These are phyloP conservation scores for Echeveria elegans DNA, from an alignment of 164 flowering plant species.

Conservation along the genomic window DNA sequence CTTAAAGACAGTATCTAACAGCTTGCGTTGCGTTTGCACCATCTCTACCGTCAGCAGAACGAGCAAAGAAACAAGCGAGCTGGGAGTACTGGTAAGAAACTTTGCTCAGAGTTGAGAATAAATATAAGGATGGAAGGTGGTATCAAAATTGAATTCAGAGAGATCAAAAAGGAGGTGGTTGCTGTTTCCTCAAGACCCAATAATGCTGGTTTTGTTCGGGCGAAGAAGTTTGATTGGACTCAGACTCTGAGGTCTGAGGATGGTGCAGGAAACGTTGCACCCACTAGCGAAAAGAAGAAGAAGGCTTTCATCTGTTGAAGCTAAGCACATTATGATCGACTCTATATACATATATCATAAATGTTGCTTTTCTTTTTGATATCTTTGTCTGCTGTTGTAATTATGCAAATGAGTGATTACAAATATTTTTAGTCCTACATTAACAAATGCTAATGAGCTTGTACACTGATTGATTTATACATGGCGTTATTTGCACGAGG, in stretches of 20 bases:
- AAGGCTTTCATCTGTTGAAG: conserved; percentile 3
- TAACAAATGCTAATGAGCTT: no score
- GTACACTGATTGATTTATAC: no score
- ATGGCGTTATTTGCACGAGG: no score
- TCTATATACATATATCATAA: no score
- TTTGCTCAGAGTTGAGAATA: conserved; percentile 3
- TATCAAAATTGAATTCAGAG: not conserved
- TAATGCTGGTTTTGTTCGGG: not conserved
- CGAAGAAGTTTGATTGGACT: not conserved
- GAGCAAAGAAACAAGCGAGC: not conserved
- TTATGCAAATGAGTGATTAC: no score
- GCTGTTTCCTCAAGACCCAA: not conserved
- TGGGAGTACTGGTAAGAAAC: not conserved
- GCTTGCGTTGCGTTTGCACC: not conserved
- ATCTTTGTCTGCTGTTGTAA: no score
- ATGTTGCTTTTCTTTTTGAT: no score
- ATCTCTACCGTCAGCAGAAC: not conserved
- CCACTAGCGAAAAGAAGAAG: not conserved
- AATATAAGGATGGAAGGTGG: conserved; percentile 2
- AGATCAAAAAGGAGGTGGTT: not conserved
- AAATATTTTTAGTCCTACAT: no score
- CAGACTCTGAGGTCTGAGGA: not conserved
- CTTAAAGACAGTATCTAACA: not conserved
- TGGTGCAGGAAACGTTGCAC: not conserved
- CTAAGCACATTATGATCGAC: not conserved